Evolutionary conservation across 495 filamentous ascomycete genomes (phyloP).

Genomic region (Neurospora pannonica): DNA sequence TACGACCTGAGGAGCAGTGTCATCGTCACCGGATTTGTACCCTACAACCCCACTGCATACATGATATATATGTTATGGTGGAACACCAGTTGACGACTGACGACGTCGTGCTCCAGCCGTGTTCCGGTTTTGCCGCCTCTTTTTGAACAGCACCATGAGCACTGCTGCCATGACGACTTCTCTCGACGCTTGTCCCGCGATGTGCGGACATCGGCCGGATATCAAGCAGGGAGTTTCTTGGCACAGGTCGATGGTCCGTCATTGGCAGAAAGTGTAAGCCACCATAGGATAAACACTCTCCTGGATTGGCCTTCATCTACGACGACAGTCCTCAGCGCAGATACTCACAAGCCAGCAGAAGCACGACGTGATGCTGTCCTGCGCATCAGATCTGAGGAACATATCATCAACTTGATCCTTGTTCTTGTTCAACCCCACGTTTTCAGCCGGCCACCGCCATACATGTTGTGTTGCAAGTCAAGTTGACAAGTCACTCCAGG

Average conservation of each 20-base stretch:
- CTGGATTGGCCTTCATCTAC: neutral
- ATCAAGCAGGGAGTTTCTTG: neutral
- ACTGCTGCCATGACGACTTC: neutral
- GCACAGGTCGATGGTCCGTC: neutral
- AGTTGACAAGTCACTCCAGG: neutral
- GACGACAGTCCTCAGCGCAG: neutral
- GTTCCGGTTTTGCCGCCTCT: neutral
- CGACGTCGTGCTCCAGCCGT: neutral
- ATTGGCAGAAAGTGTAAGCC: neutral
- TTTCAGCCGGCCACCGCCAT: neutral
- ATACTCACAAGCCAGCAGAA: neutral
- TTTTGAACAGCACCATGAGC: neutral
- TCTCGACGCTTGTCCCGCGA: neutral
- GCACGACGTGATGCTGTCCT: neutral
- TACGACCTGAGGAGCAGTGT: neutral
- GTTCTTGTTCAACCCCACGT: neutral
- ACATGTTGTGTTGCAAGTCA: neutral
- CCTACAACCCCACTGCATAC: neutral
- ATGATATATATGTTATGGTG: neutral
- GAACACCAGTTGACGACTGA: neutral
- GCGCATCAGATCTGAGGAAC: neutral
- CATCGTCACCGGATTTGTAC: neutral
- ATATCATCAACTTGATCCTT: neutral
- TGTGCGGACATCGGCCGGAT: neutral
- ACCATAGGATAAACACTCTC: neutral